Evolutionary conservation across 78 protist species (phyloP).

Genomic region (Guillardia theta): DNA sequence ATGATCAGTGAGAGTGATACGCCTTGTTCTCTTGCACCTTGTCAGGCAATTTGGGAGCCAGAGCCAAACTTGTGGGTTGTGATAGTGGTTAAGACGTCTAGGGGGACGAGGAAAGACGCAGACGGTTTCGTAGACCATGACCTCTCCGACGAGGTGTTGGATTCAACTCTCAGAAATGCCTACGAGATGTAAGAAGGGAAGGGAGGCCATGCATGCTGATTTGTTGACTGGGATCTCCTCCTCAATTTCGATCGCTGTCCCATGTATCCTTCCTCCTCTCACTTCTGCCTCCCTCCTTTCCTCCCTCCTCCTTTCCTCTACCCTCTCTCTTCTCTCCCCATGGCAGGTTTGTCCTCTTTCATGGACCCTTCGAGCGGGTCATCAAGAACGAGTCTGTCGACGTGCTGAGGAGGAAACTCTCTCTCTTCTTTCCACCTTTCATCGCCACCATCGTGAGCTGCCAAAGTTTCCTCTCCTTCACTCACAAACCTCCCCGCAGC

Average conservation of each 20-base stretch:
- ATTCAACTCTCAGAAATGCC: neutral
- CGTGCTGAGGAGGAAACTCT: neutral
- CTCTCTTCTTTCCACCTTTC: neutral
- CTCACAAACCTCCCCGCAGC: neutral
- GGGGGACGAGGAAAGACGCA: neutral
- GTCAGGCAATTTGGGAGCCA: neutral
- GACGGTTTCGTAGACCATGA: neutral
- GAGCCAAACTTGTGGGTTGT: slow-evolving; percentile 11
- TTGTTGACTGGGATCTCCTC: no score
- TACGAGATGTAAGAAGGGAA: no score
- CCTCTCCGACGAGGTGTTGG: no score
- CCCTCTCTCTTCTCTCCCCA: neutral
- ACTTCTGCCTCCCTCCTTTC: neutral
- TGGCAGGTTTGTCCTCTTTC: neutral
- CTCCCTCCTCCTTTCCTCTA: neutral
- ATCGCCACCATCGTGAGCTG: neutral
- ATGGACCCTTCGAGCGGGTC: neutral
- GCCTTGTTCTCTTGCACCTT: no score
- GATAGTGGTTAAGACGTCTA: neutral
- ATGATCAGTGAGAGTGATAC: no score
- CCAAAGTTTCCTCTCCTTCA: neutral
- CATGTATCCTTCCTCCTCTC: neutral
- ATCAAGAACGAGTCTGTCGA: neutral
- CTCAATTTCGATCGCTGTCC: neutral
- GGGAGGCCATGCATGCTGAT: no score